These are phyloP conservation scores for Aspergillus nomiae DNA, from an alignment of 2,329 filamentous ascomycete species.

Conservation along the genomic window DNA sequence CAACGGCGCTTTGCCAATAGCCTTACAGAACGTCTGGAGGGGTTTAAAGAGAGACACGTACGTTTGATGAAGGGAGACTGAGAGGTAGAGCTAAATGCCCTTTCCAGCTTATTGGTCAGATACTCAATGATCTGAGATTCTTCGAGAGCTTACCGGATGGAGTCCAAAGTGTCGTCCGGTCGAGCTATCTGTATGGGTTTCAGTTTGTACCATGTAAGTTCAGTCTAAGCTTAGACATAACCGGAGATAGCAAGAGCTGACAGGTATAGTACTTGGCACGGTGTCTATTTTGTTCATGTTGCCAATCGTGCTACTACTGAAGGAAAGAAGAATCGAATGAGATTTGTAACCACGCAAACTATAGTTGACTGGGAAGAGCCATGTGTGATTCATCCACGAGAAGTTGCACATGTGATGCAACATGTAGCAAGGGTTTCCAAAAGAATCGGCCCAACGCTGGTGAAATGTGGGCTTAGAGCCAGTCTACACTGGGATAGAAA, in stretches of 20 bases:
- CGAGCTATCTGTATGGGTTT: conserved; percentile 15
- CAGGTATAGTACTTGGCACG: not conserved
- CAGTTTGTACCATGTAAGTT: conserved; percentile 15
- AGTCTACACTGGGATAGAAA: too few relatives aligned
- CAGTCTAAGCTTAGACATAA: not conserved
- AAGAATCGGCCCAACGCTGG: fast-evolving
- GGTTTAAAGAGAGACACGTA: not conserved
- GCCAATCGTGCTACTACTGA: not conserved
- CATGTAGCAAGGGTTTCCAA: too few relatives aligned
- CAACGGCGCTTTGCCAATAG: conserved; percentile 12
- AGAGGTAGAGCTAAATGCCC: not conserved
- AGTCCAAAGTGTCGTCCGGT: conserved; percentile 10
- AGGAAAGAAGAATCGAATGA: not conserved
- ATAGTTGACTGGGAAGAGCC: not conserved
- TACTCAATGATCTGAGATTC: conserved; percentile 15
- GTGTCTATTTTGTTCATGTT: not conserved
- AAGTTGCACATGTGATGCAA: too few relatives aligned
- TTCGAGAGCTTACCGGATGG: conserved; percentile 1
- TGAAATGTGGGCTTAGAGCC: too few relatives aligned
- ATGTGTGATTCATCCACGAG: too few relatives aligned
- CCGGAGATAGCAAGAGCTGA: not conserved
- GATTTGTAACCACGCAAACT: not conserved
- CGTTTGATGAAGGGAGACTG: not conserved
- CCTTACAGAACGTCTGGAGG: conserved; percentile 3
- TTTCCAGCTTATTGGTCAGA: conserved; percentile 9